Base-by-base conservation (phyloP, 495 filamentous ascomycete species). In the Daldinia bambusicola region DNA sequence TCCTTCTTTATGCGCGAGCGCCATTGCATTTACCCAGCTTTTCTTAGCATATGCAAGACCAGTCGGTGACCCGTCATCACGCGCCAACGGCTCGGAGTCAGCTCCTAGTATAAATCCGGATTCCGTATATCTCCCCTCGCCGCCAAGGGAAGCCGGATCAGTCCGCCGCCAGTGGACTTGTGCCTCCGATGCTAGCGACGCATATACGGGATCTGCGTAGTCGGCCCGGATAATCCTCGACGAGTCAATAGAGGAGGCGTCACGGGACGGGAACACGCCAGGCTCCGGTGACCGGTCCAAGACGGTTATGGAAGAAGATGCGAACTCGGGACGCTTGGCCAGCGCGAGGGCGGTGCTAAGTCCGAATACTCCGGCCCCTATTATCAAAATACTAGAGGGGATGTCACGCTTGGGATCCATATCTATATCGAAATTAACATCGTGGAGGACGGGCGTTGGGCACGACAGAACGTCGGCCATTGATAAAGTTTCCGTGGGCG, bases 161-260 rank as follows among this genome's bases (percentile, higher is more conserved):
- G 82, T 83, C 51, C 82, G 84, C 14, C 93, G 87, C 95, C 95
- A 98, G 75, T 83, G 80, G 18, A 78, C 73, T 57, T 91, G 91
- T 4, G 93, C 94, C 6, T 84, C 77, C 0, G 86, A 80, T 6
- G 88, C 91, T 51, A 98, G 89, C 8, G 81, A 77, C 10, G 91
- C 84, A 77, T 98, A 97, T 2, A 85, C 86, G 2, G 86, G 80
- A 76, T 92, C 85, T 2, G 89, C 84, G 77, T 97, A 97, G 82
- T 97, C 94, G 40, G 93, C 82, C 30, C 94, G 86, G 64, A 98
- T 84, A 72, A 94, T 92, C 56, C 92, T 89, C 18, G 90, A 92
- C 43, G 84, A 86, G 82, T 95, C 93, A 72, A 92, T 86, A 56
- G 88, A 91, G 31, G 91, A 86, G 63, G 88, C 88, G 71, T 94